These are phyloP conservation scores for Paecilomyces niveus DNA, from an alignment of 2,329 filamentous ascomycete species.

Conservation along the genomic window DNA sequence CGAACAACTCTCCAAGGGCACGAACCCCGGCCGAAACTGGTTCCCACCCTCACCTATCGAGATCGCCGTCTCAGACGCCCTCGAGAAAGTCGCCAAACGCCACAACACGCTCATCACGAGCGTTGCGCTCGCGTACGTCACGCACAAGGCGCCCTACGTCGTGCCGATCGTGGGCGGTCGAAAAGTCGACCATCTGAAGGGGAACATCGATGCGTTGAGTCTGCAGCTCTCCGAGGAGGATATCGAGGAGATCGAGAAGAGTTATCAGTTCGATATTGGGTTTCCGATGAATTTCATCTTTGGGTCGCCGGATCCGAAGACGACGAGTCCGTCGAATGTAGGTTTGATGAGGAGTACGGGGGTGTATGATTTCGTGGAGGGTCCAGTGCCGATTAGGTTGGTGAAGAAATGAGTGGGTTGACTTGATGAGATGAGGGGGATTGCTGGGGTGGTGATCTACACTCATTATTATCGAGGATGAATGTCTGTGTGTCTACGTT, in stretches of 20 bases:
- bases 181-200: constrained; percentile 46
- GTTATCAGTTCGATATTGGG: constrained; percentile 46
- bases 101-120: constrained; percentile 12
- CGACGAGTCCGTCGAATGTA: neutral
- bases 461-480: too few species aligned
- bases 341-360: neutral
- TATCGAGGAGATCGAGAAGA: constrained; percentile 48
- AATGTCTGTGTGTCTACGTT: too few species aligned
- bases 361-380: constrained; percentile 4
- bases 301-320: neutral
- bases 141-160: constrained; percentile 47
- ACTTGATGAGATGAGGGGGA: neutral
- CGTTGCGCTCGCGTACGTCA: constrained; percentile 45
- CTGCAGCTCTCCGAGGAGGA: constrained; percentile 48
- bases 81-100: constrained; percentile 11
- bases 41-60: constrained; percentile 9
- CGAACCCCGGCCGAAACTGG: constrained; percentile 16
- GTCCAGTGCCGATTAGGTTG: neutral
- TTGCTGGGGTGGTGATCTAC: too few species aligned
- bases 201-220: constrained; percentile 50
- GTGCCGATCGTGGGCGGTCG: constrained; percentile 49
- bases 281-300: constrained; percentile 4
- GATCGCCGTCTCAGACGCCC: constrained; percentile 12
- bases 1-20: constrained; percentile 22
- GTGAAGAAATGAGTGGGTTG: neutral